Evolutionary conservation across 2,329 filamentous ascomycete genomes (phyloP).

Genomic region (Pseudocercospora pini-densiflorae): DNA sequence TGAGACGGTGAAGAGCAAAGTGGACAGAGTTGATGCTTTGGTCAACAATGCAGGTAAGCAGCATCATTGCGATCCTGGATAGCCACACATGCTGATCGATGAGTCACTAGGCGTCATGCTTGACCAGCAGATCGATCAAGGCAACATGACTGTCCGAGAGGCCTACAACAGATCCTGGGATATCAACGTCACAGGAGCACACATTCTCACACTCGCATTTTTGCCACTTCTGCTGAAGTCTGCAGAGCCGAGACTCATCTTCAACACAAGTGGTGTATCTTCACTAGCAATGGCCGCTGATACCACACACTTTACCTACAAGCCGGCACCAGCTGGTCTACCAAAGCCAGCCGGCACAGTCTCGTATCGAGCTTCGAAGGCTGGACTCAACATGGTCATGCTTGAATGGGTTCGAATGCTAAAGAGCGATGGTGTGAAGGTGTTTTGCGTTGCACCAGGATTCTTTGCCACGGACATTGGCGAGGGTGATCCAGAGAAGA

Average conservation of each 20-base stretch:
- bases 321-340: background rate
- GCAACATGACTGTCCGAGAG: slow-evolving; percentile 36
- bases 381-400: slow-evolving; percentile 4
- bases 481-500: background rate
- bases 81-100: background rate
- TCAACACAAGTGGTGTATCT: slow-evolving; percentile 33
- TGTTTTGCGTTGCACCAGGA: slow-evolving; percentile 1
- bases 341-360: background rate
- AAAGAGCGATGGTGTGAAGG: slow-evolving; percentile 4
- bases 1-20: slow-evolving; percentile 44
- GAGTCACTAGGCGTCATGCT: slow-evolving; percentile 8
- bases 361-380: background rate
- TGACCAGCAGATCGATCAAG: slow-evolving; percentile 40
- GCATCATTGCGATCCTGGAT: background rate
- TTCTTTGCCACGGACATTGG: slow-evolving; percentile 3
- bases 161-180: slow-evolving; percentile 40
- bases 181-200: slow-evolving; percentile 52
- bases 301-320: slow-evolving; percentile 2
- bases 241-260: slow-evolving; percentile 53
- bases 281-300: background rate
- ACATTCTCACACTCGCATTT: slow-evolving; percentile 46
- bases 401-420: slow-evolving; percentile 4
- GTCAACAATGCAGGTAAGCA: slow-evolving; percentile 53
- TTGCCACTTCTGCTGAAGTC: slow-evolving; percentile 54
- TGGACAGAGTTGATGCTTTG: slow-evolving; percentile 46